Evolutionary conservation across 2,329 filamentous ascomycete genomes (phyloP).

Genomic region (Arthrobotrys entomopaga): DNA sequence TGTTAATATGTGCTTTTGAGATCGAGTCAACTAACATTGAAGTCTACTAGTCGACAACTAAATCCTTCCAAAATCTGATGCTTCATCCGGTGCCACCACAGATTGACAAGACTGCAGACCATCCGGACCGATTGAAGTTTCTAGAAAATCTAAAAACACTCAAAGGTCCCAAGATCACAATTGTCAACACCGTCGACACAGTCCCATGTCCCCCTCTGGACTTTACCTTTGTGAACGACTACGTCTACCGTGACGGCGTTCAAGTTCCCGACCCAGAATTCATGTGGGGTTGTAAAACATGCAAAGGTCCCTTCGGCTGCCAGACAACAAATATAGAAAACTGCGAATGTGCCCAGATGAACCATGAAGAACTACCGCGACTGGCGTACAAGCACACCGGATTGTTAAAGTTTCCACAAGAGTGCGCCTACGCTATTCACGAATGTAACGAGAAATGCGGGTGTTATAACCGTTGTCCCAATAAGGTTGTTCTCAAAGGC

Average conservation of each 20-base stretch:
- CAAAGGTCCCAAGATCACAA: conserved; percentile 67
- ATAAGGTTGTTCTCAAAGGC: conserved; percentile 79
- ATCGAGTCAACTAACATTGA: not conserved
- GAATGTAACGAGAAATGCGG: conserved; percentile 79
- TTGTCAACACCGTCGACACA: conserved; percentile 73
- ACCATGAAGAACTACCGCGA: conserved; percentile 38
- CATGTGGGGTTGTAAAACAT: conserved; percentile 74
- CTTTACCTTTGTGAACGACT: conserved; percentile 76
- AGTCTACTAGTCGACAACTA: conserved; percentile 9
- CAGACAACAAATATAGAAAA: conserved; percentile 65
- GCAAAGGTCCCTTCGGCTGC: conserved; percentile 61
- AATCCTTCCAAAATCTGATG: conserved; percentile 28
- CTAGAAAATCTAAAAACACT: conserved; percentile 55
- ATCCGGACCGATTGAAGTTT: conserved; percentile 56
- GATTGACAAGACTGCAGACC: conserved; percentile 25
- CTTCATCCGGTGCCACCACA: not conserved
- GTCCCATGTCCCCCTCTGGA: conserved; percentile 68
- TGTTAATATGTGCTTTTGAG: not conserved
- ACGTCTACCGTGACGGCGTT: conserved; percentile 71
- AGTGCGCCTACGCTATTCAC: conserved; percentile 69
- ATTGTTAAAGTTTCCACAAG: conserved; percentile 53
- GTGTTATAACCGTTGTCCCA: conserved; percentile 74
- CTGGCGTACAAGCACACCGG: conserved; percentile 57
- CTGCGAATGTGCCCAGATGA: conserved; percentile 73
- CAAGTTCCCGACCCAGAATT: conserved; percentile 71